These are phyloP conservation scores for Trapa incisa DNA, from an alignment of 345 rosid species.

Conservation along the genomic window DNA sequence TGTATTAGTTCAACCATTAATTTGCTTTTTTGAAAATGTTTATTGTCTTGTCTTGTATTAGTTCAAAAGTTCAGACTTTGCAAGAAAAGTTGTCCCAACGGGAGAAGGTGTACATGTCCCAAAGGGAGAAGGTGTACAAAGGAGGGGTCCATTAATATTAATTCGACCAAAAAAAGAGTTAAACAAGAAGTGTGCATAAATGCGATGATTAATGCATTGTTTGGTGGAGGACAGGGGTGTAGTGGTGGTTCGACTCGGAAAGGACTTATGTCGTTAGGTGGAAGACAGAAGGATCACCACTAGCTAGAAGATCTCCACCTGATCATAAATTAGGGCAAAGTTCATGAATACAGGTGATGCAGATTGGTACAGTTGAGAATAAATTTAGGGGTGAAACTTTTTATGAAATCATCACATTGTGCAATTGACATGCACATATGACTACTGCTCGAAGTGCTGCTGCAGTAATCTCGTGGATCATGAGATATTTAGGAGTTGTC, in stretches of 20 bases:
- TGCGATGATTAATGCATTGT: not conserved
- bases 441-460: too few species aligned
- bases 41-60: too few species aligned
- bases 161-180: not conserved
- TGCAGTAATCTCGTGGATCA: too few species aligned
- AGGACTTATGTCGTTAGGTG: constrained; percentile 9
- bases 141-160: not conserved
- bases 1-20: too few species aligned
- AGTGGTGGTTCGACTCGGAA: not conserved
- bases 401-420: too few species aligned
- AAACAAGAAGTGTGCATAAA: not conserved
- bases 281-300: constrained; percentile 8
- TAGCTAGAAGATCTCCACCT: not conserved
- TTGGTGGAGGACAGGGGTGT: constrained; percentile 1
- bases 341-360: not conserved
- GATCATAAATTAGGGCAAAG: not conserved
- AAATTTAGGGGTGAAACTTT: too few species aligned
- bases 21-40: too few species aligned
- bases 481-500: too few species aligned
- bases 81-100: too few species aligned
- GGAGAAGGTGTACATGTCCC: too few species aligned
- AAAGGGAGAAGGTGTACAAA: too few species aligned
- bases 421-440: too few species aligned
- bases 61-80: not conserved
- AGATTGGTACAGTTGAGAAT: not conserved